phyloP scores from a whole-genome alignment of 192 early-diverging fungal genomes.

The Geranomyces michiganensis region DNA sequence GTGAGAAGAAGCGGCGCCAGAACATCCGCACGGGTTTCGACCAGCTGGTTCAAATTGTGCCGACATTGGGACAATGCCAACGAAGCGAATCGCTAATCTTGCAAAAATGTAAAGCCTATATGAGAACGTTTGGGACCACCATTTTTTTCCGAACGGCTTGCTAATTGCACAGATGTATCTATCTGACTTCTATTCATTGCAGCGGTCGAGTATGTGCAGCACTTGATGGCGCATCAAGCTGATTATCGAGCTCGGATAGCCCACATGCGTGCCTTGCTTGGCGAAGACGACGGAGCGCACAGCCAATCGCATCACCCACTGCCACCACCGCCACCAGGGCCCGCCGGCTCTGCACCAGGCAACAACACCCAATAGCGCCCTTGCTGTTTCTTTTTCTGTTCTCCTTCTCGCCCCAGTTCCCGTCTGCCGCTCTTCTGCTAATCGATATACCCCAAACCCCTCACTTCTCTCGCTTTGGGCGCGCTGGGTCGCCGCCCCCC shows the following conservation, averaged over 20 bases:
- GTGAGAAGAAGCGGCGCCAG: constrained; percentile 89
- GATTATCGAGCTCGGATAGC: constrained; percentile 20
- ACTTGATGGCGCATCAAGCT: constrained; percentile 12
- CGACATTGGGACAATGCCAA: constrained; percentile 73
- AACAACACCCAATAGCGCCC: no score
- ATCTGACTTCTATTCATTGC: not conserved
- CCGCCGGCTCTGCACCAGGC: no score
- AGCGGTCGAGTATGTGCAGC: constrained; percentile 48
- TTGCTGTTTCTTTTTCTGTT: no score
- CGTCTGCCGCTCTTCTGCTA: no score
- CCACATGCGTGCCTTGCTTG: constrained; percentile 15
- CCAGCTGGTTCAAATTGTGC: constrained; percentile 85
- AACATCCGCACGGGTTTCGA: constrained; percentile 91
- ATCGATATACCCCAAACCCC: no score
- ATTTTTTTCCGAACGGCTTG: no score
- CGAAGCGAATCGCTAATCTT: constrained; percentile 84
- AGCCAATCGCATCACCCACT: no score
- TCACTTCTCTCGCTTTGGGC: no score
- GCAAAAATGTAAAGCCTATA: constrained; percentile 56
- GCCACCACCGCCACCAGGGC: no score
- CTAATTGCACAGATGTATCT: no score
- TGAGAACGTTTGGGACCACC: not conserved
- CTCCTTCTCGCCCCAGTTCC: no score
- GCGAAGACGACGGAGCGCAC: not conserved
- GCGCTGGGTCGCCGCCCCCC: no score